phyloP scores from a whole-genome alignment of 805 yeast genomes.

The Wickerhamiella kazuoi region DNA sequence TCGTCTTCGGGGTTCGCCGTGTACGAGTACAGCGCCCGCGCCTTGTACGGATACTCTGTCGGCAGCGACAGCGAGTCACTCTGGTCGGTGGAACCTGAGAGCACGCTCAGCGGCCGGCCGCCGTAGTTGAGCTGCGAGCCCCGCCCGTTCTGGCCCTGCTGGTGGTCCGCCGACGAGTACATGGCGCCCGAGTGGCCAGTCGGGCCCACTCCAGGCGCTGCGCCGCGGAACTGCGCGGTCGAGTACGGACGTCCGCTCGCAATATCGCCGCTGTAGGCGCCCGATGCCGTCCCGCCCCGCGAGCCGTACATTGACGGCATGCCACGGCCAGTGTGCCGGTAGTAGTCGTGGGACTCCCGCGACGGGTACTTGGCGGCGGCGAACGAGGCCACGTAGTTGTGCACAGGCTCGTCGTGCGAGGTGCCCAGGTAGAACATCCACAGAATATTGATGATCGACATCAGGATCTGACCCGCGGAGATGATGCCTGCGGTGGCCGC shows the following conservation, averaged over 20 bases:
- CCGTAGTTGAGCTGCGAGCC: neutral
- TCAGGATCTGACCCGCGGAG: conserved; percentile 76
- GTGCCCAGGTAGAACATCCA: conserved; percentile 88
- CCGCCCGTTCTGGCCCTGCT: neutral
- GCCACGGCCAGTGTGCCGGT: neutral
- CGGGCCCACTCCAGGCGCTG: neutral
- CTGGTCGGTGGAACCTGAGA: conserved; percentile 5
- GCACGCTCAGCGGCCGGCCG: neutral
- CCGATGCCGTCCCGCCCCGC: conserved; percentile 1
- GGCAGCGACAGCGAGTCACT: conserved; percentile 6
- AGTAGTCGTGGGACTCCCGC: neutral
- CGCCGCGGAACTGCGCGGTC: neutral
- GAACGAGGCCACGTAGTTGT: conserved; percentile 70
- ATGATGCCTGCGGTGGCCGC: conserved; percentile 62
- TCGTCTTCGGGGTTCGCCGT: conserved; percentile 84
- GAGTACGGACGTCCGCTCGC: neutral
- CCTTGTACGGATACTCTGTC: conserved; percentile 57
- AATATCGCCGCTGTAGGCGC: neutral
- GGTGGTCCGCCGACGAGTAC: neutral
- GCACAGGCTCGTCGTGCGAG: conserved; percentile 73
- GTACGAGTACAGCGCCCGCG: conserved; percentile 72
- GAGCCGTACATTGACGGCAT: neutral
- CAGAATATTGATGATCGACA: conserved; percentile 62
- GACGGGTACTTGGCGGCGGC: conserved; percentile 24
- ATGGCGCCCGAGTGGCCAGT: neutral